These are phyloP conservation scores for Baeospora myosura DNA, from an alignment of 1,284 basidiomycete genomes.

Conservation along the genomic window DNA sequence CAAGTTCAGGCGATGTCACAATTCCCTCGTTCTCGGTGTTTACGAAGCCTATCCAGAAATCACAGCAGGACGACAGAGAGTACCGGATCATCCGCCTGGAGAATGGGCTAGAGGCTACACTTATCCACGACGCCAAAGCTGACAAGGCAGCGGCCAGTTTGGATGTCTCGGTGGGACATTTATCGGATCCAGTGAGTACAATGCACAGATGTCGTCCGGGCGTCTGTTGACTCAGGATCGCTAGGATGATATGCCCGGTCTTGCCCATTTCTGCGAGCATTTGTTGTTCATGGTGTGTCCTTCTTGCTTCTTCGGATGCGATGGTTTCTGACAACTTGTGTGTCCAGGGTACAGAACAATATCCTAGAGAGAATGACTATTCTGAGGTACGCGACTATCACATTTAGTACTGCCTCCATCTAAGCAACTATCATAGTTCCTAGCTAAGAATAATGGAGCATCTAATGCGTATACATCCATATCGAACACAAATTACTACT, in stretches of 20 bases:
- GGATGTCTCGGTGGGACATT: constrained; percentile 92
- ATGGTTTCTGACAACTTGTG: not conserved
- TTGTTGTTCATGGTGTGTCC: constrained; percentile 83
- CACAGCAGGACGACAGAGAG: constrained; percentile 68
- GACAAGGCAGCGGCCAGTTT: constrained; percentile 96
- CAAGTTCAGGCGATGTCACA: constrained; percentile 14
- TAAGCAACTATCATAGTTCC: constrained; percentile 43
- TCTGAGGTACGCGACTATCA: constrained; percentile 47
- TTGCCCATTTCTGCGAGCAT: constrained; percentile 94
- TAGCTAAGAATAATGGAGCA: constrained; percentile 84
- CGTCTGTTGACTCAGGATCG: no score
- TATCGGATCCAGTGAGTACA: constrained; percentile 80
- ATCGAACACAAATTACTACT: constrained; percentile 92
- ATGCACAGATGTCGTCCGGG: not conserved
- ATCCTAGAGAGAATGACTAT: constrained; percentile 90
- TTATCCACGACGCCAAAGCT: constrained; percentile 82
- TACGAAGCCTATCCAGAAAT: constrained; percentile 65
- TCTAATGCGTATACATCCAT: constrained; percentile 96
- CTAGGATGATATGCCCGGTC: constrained; percentile 55
- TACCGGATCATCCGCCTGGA: constrained; percentile 80
- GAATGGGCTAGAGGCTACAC: constrained; percentile 83
- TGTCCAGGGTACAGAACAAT: constrained; percentile 68
- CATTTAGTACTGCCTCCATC: constrained; percentile 3
- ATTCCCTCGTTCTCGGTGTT: constrained; percentile 47
- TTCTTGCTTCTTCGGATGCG: not conserved